Evolutionary conservation across 352 stramenopile species (phyloP).

Genomic region (Blastocystis sp.): DNA sequence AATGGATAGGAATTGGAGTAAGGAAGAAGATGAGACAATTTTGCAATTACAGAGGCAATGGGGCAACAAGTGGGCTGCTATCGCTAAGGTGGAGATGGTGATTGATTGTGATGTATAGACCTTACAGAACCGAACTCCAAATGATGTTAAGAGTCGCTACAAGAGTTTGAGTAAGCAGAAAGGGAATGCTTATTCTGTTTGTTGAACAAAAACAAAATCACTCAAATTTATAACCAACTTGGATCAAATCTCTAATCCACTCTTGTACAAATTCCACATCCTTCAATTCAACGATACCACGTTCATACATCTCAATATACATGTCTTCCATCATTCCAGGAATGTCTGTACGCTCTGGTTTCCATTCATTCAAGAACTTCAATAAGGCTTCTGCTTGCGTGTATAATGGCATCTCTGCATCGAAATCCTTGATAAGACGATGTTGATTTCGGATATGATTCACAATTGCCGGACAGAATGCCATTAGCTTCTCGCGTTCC

Average conservation of each 20-base stretch:
- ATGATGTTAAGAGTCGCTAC: conserved; percentile 11
- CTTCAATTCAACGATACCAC: conserved; percentile 45
- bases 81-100: conserved; percentile 70
- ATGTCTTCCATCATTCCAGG: conserved; percentile 48
- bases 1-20: conserved; percentile 78
- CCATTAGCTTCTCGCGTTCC: not conserved
- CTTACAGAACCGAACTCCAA: not conserved
- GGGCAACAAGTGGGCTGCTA: conserved; percentile 83
- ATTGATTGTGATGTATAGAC: not conserved
- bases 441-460: conserved; percentile 62
- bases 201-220: conserved; percentile 26
- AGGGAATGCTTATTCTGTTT: not conserved
- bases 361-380: conserved; percentile 52
- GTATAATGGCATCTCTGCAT: conserved; percentile 59
- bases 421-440: conserved; percentile 53
- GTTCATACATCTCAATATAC: conserved; percentile 57
- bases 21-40: conserved; percentile 80
- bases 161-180: conserved; percentile 7
- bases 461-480: conserved; percentile 53
- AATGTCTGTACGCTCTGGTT: not conserved
- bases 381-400: conserved; percentile 46
- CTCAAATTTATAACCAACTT: not conserved
- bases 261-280: conserved; percentile 43
- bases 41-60: conserved; percentile 76
- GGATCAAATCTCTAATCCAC: conserved; percentile 30